Evolutionary conservation across 306 rosid genomes (phyloP).

Genomic region (Quercus dentata): DNA sequence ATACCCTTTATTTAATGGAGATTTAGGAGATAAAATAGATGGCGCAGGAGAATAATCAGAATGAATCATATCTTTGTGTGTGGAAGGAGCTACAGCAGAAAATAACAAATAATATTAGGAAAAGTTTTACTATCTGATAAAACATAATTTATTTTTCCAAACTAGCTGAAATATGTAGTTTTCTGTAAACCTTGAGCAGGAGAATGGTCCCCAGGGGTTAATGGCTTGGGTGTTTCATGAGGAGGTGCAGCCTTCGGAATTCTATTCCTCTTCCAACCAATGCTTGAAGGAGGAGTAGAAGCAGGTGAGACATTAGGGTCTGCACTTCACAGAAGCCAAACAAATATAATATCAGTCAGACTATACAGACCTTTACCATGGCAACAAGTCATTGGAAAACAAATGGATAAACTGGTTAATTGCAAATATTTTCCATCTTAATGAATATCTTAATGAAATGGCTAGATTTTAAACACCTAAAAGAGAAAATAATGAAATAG

Average conservation of each 20-base stretch:
- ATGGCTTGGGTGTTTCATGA: constrained; percentile 35
- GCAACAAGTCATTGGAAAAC: neutral
- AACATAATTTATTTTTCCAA: neutral
- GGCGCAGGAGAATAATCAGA: constrained; percentile 45
- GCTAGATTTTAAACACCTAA: neutral
- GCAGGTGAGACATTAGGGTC: constrained; percentile 60
- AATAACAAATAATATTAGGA: constrained; percentile 4
- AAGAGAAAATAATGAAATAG: neutral
- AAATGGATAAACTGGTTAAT: neutral
- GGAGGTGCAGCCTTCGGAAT: constrained; percentile 46
- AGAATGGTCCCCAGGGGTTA: constrained; percentile 34
- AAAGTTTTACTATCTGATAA: neutral
- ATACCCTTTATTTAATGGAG: constrained; percentile 36
- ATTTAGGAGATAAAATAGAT: constrained; percentile 34
- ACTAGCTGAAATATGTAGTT: constrained; percentile 19
- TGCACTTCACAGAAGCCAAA: constrained; percentile 32
- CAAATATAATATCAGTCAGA: constrained; percentile 1
- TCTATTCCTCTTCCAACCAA: constrained; percentile 29
- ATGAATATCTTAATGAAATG: neutral
- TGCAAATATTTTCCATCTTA: neutral
- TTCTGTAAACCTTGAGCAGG: constrained; percentile 42
- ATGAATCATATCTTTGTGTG: constrained; percentile 29
- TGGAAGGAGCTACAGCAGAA: constrained; percentile 52
- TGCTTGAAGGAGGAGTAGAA: constrained; percentile 46
- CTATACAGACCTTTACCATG: neutral